Evolutionary conservation across 23 red algal genomes (phyloP).

Genomic region (Agarophyton chilense): DNA sequence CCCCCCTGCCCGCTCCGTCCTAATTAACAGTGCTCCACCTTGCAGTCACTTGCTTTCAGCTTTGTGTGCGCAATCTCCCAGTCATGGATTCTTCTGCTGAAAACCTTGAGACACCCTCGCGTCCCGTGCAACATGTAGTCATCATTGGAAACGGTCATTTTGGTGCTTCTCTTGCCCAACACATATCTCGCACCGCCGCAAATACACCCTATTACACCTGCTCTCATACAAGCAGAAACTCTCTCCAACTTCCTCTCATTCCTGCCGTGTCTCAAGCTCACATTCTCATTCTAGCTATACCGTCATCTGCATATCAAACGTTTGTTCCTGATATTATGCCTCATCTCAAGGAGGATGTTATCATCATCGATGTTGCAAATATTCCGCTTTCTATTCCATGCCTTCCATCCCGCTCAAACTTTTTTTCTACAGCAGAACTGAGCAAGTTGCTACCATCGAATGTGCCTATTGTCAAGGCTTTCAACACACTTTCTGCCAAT

Average conservation of each 20-base stretch:
- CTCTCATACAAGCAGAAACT: neutral
- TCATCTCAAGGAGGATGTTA: neutral
- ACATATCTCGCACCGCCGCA: neutral
- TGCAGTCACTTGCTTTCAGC: no score
- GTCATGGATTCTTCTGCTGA: neutral
- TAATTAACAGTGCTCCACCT: no score
- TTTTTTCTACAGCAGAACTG: neutral
- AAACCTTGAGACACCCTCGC: neutral
- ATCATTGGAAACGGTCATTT: slow-evolving; percentile 1
- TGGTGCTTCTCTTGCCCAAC: neutral
- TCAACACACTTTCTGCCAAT: slow-evolving; percentile 73
- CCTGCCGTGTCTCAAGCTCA: slow-evolving; percentile 7
- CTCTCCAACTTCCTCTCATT: neutral
- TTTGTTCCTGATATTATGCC: neutral
- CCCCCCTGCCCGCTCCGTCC: neutral
- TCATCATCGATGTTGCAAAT: slow-evolving; percentile 66
- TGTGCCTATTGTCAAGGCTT: slow-evolving; percentile 69
- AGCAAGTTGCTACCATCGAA: neutral
- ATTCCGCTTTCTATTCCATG: neutral
- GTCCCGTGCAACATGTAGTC: neutral
- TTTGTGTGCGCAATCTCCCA: neutral
- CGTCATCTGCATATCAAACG: neutral
- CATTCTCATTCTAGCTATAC: slow-evolving; percentile 63
- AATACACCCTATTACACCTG: neutral
- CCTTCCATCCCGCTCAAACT: neutral